These are phyloP conservation scores for Solanum rostratum DNA, from an alignment of 257 asterid species.

Conservation along the genomic window DNA sequence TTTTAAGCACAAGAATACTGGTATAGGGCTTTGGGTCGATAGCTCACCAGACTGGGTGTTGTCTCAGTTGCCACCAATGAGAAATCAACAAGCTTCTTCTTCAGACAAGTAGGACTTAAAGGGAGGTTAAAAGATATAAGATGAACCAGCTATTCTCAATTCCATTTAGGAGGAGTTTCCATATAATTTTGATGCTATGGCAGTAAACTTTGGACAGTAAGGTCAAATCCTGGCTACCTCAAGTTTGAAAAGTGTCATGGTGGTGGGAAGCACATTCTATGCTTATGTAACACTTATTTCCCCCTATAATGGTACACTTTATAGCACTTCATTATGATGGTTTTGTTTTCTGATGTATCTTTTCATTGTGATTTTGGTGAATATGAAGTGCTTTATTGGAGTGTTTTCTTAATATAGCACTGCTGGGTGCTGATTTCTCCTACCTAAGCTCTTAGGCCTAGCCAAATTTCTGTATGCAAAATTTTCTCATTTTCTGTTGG, in stretches of 20 bases:
- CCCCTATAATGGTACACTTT: not conserved
- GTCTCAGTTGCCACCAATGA: conserved; percentile 44
- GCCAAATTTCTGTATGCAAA: not conserved
- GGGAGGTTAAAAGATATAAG: not conserved
- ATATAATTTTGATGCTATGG: not conserved
- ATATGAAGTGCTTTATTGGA: not conserved
- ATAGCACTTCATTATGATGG: not conserved
- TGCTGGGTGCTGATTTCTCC: not conserved
- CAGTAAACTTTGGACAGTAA: not conserved
- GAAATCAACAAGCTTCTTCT: conserved; percentile 8
- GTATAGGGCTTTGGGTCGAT: conserved; percentile 41
- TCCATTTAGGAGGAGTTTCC: not conserved
- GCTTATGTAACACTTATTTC: not conserved
- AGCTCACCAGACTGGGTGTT: conserved; percentile 44
- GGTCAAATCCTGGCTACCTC: not conserved
- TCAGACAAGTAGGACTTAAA: not conserved
- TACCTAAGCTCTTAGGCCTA: not conserved
- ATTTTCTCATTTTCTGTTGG: not conserved
- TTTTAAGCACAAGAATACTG: conserved; percentile 49
- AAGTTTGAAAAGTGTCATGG: not conserved
- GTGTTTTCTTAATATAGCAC: not conserved
- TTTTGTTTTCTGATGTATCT: not conserved
- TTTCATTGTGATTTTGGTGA: not conserved
- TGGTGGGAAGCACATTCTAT: not conserved
- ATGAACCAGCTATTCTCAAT: not conserved